These are phyloP conservation scores for Thielaviopsis musarum DNA, from an alignment of 2,329 filamentous ascomycete species.

Conservation along the genomic window DNA sequence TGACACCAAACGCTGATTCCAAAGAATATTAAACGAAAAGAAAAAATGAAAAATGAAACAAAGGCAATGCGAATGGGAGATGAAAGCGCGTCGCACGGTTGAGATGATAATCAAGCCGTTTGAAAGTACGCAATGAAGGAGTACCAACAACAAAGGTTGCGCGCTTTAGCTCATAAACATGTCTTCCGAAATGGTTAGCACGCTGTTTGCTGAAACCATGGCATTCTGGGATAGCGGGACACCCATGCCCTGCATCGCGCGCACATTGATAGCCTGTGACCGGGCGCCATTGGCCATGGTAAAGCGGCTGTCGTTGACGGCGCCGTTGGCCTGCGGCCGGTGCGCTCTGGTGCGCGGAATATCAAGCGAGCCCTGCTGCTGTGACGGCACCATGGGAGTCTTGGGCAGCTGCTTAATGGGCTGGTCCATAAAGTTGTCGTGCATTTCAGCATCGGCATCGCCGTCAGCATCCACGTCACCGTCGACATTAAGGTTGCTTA, in stretches of 20 bases:
- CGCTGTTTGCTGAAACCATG: conserved; percentile 26
- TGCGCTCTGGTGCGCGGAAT: conserved; percentile 24
- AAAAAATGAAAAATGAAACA: not conserved
- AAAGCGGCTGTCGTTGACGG: conserved; percentile 4
- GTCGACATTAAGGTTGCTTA: conserved; percentile 19
- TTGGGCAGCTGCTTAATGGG: conserved; percentile 19
- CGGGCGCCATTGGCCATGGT: conserved; percentile 1
- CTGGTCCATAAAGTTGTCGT: conserved; percentile 31
- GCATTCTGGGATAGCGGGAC: conserved; percentile 22
- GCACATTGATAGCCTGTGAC: conserved; percentile 22
- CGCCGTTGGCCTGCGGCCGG: conserved; percentile 4
- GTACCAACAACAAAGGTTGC: not conserved
- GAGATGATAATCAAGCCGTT: not conserved
- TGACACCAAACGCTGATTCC: not conserved
- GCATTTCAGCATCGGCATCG: conserved; percentile 34
- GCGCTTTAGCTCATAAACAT: conserved; percentile 34
- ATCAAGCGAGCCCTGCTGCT: conserved; percentile 26
- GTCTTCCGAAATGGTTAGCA: conserved; percentile 28
- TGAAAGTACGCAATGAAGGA: not conserved
- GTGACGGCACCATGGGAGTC: conserved; percentile 16
- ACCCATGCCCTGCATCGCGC: conserved; percentile 31
- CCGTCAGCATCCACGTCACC: conserved; percentile 17
- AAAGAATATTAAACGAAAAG: not conserved
- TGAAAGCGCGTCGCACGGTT: not conserved
- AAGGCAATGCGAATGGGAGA: not conserved